Base-by-base conservation (phyloP, 2,329 filamentous ascomycete species). In the Diaporthe sp. region DNA sequence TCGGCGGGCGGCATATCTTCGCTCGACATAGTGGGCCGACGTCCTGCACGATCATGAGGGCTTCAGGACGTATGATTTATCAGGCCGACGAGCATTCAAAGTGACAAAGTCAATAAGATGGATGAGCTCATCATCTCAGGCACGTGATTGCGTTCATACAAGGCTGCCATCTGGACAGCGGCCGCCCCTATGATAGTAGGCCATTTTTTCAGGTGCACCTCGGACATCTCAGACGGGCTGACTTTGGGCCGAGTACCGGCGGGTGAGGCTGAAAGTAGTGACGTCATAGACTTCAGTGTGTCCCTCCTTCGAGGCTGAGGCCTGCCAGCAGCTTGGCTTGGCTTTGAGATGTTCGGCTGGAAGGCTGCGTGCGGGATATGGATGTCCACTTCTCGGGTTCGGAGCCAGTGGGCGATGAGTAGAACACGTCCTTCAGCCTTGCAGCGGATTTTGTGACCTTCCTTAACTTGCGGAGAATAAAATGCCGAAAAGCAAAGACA, bases 211-310 rank as follows among this genome's bases (percentile, higher is more conserved):
- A 25, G 25, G 34, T 59, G 22, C 34, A 55, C 53, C 62, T 79
- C 77, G 78, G 77, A 79, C 74, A 75, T 75, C 73, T 75, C 57
- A 75, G 74, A 58, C 78, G 78, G 78, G 34, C 39, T 25, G 75
- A 79, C 77, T 75, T 79, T 79, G 70, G 46, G 75, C 78, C 78
- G 78, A 77, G 67, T 55, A 74, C 78, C 78, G 78, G 77, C 25
- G 7, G 22, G 7, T 31, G 34, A 55, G 58, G 42, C 46, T 53
- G 34, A 62, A 62, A 42, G n/a, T 61, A 37, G n/a, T 74, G 65
- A 76, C 74, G 72, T 74, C 49, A 74, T 55, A 28, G 34, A 49
- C 28, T 68, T 51, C 25, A 19, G 17, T 19, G 42, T 39, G n/a
- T 55, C 6, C 22, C 10, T 44, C 13, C 34, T 12, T 37, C 31